Conservation (phyloP, 1,284 basidiomycete species). For the Austroboletus novae-zelandiae region DNA sequence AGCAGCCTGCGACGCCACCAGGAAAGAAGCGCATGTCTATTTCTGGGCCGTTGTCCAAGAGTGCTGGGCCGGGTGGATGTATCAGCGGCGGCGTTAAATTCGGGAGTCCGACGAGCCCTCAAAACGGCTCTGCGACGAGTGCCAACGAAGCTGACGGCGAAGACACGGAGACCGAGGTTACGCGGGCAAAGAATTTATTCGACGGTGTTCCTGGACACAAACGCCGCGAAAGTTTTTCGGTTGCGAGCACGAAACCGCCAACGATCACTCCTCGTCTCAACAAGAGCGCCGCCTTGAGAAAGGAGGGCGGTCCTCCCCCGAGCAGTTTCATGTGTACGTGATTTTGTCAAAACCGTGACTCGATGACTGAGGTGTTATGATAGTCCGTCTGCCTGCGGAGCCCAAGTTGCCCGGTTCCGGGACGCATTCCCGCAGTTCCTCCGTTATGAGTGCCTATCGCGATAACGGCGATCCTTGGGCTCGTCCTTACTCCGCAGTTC, state of each 20-base stretch:
- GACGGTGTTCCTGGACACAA: conserved; percentile 83
- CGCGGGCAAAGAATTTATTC: conserved; percentile 44
- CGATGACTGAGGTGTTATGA: conserved; percentile 1
- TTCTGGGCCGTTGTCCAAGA: conserved; percentile 14
- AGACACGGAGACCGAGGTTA: conserved; percentile 32
- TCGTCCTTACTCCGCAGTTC: conserved; percentile 22
- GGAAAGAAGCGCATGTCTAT: conserved; percentile 29
- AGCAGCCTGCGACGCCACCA: conserved; percentile 35
- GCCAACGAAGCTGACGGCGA: conserved; percentile 32
- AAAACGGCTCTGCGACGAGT: conserved; percentile 12
- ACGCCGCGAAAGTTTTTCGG: conserved; percentile 66
- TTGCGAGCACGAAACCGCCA: conserved; percentile 61
- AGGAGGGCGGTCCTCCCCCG: conserved; percentile 47
- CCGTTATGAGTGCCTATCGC: conserved; percentile 31
- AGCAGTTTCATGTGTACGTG: conserved; percentile 64
- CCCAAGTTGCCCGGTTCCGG: conserved; percentile 41
- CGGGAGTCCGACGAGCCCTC: conserved; percentile 1
- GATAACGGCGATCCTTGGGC: conserved; percentile 17
- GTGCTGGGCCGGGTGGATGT: background rate
- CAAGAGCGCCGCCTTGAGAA: conserved; percentile 64
- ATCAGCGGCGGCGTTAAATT: conserved; percentile 7
- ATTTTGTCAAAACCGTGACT: background rate
- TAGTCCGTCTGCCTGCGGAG: conserved; percentile 43
- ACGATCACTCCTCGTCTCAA: conserved; percentile 65
- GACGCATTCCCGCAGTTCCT: conserved; percentile 40